Conservation (phyloP, 2,329 filamentous ascomycete species). For the Lasiodiplodia theobromae region DNA sequence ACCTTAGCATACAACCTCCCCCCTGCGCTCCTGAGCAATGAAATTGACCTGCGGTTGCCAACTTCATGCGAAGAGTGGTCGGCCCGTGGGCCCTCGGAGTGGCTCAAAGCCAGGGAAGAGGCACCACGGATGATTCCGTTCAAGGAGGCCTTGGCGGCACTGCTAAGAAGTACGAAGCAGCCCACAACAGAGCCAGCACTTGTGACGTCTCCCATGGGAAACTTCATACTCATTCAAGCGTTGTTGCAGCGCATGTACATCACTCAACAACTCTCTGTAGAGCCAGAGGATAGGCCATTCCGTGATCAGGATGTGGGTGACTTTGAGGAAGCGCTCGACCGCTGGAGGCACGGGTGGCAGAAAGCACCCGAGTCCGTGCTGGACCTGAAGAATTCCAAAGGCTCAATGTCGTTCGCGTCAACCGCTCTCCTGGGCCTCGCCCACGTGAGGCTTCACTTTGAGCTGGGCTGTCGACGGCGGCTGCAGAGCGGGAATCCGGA, state of each 20-base stretch:
- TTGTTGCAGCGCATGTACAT: conserved; percentile 16
- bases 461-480: conserved; percentile 18
- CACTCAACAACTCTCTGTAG: conserved; percentile 24
- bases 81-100: not conserved
- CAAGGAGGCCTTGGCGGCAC: conserved; percentile 38
- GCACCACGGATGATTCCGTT: not conserved
- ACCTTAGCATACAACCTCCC: conserved; percentile 8
- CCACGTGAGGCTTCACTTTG: conserved; percentile 12
- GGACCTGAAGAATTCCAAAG: conserved; percentile 9
- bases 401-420: conserved; percentile 14
- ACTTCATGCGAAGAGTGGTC: conserved; percentile 18
- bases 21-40: conserved; percentile 1
- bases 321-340: conserved; percentile 17
- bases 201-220: conserved; percentile 7
- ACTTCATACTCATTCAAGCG: conserved; percentile 15
- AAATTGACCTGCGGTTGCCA: conserved; percentile 3
- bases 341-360: conserved; percentile 14
- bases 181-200: conserved; percentile 21
- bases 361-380: conserved; percentile 14
- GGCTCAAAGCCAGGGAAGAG: conserved; percentile 30
- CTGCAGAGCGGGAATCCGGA: conserved; percentile 17
- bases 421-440: conserved; percentile 17
- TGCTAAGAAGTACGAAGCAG: conserved; percentile 34
- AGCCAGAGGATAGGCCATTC: conserved; percentile 30
- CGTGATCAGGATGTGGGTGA: not conserved